Percentiles rank a stretch among this genome's conserved stretches.
These are phyloP conservation scores for Coprinopsis marcescibilis DNA, from an alignment of 768 basidiomycete species.

Conservation along the genomic window DNA sequence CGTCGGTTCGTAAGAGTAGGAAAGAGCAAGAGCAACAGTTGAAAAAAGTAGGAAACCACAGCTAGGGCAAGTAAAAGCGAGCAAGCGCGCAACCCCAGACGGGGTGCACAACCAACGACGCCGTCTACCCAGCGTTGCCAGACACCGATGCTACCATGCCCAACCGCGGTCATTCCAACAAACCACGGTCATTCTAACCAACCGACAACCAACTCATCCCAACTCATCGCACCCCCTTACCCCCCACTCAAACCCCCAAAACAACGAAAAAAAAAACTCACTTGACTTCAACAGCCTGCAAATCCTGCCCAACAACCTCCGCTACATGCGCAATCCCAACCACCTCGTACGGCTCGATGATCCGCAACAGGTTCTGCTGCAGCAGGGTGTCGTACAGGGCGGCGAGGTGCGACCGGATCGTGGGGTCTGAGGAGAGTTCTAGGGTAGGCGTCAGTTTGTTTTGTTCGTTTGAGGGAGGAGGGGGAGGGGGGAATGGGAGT, in stretches of 20 bases:
- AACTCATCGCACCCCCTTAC: background rate
- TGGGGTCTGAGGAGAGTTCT: conserved; percentile 95
- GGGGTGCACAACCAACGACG: background rate
- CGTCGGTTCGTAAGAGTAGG: too few relatives aligned
- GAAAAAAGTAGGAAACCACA: too few relatives aligned
- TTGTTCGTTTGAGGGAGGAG: background rate
- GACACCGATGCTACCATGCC: background rate
- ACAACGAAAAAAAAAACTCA: conserved; percentile 35
- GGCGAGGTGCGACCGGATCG: conserved; percentile 91
- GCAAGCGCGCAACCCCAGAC: too few relatives aligned
- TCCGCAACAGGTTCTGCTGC: conserved; percentile 90
- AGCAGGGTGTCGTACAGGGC: conserved; percentile 93
- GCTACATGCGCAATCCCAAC: conserved; percentile 92
- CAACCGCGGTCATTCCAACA: background rate
- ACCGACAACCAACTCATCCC: background rate
- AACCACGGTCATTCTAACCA: too few relatives aligned
- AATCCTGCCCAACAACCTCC: conserved; percentile 77
- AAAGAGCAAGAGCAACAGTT: too few relatives aligned
- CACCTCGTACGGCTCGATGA: conserved; percentile 92
- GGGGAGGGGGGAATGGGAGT: conserved; percentile 12
- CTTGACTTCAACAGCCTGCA: conserved; percentile 90
- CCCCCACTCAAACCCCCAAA: background rate
- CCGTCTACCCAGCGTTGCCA: background rate
- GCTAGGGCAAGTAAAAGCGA: too few relatives aligned
- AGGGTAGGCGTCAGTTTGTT: background rate